Evolutionary conservation across 352 stramenopile species (phyloP).

Genomic region (Phytophthora idaei): DNA sequence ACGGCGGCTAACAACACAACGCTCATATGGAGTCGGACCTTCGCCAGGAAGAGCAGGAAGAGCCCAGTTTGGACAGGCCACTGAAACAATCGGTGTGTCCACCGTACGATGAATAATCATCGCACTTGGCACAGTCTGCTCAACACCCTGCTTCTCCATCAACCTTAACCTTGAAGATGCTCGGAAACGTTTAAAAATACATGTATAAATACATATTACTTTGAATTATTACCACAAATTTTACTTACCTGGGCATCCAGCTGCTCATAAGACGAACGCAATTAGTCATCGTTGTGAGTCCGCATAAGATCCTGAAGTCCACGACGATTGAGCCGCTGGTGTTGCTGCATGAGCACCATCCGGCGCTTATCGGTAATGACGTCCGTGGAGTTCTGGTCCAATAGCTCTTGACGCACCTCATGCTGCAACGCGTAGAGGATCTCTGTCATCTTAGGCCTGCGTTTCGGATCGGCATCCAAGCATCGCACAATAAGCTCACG

Average conservation of each 20-base stretch:
- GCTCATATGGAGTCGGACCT: conserved; percentile 17
- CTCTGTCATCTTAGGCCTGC: conserved; percentile 77
- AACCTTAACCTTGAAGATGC: too few relatives aligned
- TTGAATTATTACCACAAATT: conserved; percentile 12
- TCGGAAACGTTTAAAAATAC: not conserved
- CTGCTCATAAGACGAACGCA: conserved; percentile 6
- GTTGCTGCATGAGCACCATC: conserved; percentile 74
- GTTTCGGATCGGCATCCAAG: conserved; percentile 60
- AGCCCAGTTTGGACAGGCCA: not conserved
- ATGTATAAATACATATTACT: conserved; percentile 8
- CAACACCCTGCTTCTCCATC: not conserved
- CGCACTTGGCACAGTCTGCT: conserved; percentile 20
- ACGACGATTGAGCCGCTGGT: conserved; percentile 76
- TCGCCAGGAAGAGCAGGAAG: conserved; percentile 5
- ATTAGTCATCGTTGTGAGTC: conserved; percentile 25
- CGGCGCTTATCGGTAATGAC: conserved; percentile 65
- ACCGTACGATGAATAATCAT: conserved; percentile 7
- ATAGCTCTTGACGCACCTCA: conserved; percentile 77
- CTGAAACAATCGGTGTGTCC: not conserved
- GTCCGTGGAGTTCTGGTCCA: conserved; percentile 71
- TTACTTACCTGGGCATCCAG: conserved; percentile 1
- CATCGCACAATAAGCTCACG: conserved; percentile 72
- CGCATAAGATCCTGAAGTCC: conserved; percentile 67
- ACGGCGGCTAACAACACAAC: conserved; percentile 10
- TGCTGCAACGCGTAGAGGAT: conserved; percentile 76